Percentiles rank a stretch among this genome's conserved stretches.
Evolutionary conservation across 176 grass and related monocot species (phyloP).

Genomic region (Lolium perenne): DNA sequence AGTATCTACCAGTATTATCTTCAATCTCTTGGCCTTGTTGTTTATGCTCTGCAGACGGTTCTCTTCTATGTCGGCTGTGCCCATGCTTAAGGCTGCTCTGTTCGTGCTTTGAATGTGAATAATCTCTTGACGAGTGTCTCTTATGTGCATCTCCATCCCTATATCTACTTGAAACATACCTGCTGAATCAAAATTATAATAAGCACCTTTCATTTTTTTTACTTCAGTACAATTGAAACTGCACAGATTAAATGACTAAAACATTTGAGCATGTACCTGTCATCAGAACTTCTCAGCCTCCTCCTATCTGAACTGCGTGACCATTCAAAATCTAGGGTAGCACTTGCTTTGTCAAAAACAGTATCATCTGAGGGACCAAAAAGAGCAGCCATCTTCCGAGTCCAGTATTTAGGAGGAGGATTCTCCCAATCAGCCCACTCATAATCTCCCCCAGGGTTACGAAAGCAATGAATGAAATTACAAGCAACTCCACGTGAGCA

Average conservation of each 20-base stretch:
- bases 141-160: constrained; percentile 39
- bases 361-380: constrained; percentile 75
- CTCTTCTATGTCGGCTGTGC: constrained; percentile 47
- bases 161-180: constrained; percentile 52
- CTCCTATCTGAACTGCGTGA: constrained; percentile 54
- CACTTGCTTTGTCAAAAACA: constrained; percentile 45
- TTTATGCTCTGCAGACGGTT: constrained; percentile 47
- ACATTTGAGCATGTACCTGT: constrained; percentile 46
- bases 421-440: constrained; percentile 99
- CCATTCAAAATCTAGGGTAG: constrained; percentile 47
- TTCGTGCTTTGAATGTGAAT: constrained; percentile 53
- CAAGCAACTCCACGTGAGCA: constrained; percentile 84
- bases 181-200: constrained; percentile 32
- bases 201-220: constrained; percentile 3
- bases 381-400: constrained; percentile 79
- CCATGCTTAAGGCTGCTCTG: constrained; percentile 28
- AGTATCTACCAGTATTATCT: constrained; percentile 44
- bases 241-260: constrained; percentile 35
- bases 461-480: constrained; percentile 98
- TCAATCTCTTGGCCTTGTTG: constrained; percentile 28
- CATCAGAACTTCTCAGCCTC: constrained; percentile 52
- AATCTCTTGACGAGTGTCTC: constrained; percentile 40
- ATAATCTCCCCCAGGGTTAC: constrained; percentile 95
- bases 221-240: constrained; percentile 24
- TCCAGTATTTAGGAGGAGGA: constrained; percentile 82